phyloP scores from a whole-genome alignment of 2,329 filamentous ascomycete genomes.

The Ophiostoma montium region DNA sequence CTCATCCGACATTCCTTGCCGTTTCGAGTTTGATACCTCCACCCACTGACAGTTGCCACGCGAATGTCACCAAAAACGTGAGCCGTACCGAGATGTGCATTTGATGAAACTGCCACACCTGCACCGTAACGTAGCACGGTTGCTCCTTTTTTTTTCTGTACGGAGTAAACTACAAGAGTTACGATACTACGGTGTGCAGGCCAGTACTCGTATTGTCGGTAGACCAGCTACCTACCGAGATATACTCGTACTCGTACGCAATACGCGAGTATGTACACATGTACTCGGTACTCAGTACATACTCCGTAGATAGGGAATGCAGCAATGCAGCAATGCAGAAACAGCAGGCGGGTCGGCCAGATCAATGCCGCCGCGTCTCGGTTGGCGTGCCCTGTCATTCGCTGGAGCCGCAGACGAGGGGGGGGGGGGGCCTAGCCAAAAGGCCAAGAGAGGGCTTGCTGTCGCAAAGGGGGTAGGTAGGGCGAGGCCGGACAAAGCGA shows the following conservation, averaged over 20 bases:
- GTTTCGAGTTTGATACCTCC: too few relatives aligned
- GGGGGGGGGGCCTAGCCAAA: background rate
- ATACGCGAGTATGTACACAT: too few relatives aligned
- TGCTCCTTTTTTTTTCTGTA: background rate
- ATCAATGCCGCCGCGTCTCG: conserved; percentile 9
- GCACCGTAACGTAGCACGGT: conserved; percentile 4
- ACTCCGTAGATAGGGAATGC: too few relatives aligned
- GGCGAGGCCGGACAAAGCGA: conserved; percentile 1
- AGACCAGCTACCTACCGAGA: too few relatives aligned
- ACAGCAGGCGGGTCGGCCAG: conserved; percentile 10
- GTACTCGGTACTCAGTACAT: too few relatives aligned
- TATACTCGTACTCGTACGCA: too few relatives aligned
- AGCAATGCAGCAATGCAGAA: too few relatives aligned
- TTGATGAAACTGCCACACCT: conserved; percentile 1
- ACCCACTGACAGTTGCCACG: background rate
- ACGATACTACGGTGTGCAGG: too few relatives aligned
- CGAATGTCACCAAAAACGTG: too few relatives aligned
- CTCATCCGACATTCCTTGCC: too few relatives aligned
- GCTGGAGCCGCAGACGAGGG: background rate
- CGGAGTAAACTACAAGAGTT: background rate
- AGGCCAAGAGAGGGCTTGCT: background rate
- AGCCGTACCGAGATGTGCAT: background rate
- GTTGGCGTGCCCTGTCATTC: conserved; percentile 3
- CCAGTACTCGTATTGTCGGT: too few relatives aligned
- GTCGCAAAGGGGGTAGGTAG: too few relatives aligned